These are phyloP conservation scores for Diatrype stigma DNA, from an alignment of 2,329 filamentous ascomycete genomes.

Conservation along the genomic window DNA sequence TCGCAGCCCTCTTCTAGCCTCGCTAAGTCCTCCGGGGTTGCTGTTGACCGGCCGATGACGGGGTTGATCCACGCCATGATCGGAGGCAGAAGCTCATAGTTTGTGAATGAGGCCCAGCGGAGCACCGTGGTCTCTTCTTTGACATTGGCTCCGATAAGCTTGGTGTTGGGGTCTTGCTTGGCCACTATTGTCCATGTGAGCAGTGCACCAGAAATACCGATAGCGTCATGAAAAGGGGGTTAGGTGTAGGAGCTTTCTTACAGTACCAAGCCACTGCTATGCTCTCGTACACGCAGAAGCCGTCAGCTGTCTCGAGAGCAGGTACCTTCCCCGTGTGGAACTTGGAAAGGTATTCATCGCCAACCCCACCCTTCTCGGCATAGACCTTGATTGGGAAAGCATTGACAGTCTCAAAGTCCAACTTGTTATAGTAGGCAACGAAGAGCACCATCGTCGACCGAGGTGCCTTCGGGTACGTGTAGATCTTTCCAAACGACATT, in stretches of 20 bases:
- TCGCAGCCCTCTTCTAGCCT: conserved; percentile 12
- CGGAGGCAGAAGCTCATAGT: conserved; percentile 15
- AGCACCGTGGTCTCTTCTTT: conserved; percentile 15
- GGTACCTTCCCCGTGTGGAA: conserved; percentile 18
- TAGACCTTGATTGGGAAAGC: conserved; percentile 17
- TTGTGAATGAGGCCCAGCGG: conserved; percentile 18
- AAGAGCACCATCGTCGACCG: conserved; percentile 17
- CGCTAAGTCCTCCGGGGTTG: conserved; percentile 13
- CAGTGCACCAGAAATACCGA: neutral
- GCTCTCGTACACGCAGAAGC: conserved; percentile 15
- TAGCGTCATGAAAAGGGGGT: neutral
- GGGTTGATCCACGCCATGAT: conserved; percentile 21
- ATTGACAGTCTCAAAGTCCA: conserved; percentile 14
- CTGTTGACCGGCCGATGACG: conserved; percentile 12
- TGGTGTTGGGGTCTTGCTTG: conserved; percentile 15
- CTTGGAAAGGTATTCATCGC: conserved; percentile 14
- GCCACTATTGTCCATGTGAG: conserved; percentile 9
- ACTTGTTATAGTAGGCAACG: conserved; percentile 11
- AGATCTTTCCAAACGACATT: conserved; percentile 19
- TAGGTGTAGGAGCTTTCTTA: conserved; percentile 1
- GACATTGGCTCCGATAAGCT: conserved; percentile 11
- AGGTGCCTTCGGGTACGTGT: conserved; percentile 18
- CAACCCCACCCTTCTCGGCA: conserved; percentile 16
- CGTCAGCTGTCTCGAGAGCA: conserved; percentile 13
- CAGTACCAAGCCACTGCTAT: conserved; percentile 13